Conservation (phyloP, 306 rosid species). For the Notholithocarpus densiflorus region DNA sequence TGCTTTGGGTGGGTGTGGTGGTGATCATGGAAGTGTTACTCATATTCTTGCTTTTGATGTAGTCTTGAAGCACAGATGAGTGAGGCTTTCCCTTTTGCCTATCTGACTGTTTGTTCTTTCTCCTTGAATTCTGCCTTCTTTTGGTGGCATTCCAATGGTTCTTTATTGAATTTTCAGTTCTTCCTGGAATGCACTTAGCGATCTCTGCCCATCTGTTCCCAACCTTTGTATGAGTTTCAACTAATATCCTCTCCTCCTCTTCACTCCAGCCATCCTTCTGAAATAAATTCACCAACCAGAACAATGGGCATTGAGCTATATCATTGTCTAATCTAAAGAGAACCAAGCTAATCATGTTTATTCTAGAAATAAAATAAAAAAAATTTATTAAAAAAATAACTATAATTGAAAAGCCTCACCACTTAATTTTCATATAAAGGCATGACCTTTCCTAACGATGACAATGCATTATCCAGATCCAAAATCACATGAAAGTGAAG, state of each 20-base stretch:
- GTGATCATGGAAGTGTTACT: not conserved
- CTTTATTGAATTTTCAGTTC: conserved; percentile 86
- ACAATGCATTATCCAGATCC: not conserved
- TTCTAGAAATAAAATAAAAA: no score
- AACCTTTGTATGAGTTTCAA: conserved; percentile 54
- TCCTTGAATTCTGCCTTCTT: conserved; percentile 74
- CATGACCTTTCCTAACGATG: not conserved
- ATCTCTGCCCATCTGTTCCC: conserved; percentile 93
- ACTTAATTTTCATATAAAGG: not conserved
- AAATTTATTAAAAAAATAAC: no score
- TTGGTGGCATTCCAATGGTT: conserved; percentile 97
- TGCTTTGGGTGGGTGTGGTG: conserved; percentile 5
- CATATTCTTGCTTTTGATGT: conserved; percentile 43
- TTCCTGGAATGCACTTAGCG: conserved; percentile 67
- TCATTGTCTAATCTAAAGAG: no score
- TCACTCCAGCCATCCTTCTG: conserved; percentile 85
- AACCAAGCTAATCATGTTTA: no score
- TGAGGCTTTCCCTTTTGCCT: conserved; percentile 45
- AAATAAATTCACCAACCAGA: not conserved
- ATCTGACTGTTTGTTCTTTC: conserved; percentile 54
- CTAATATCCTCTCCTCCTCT: conserved; percentile 69
- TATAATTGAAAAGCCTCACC: no score
- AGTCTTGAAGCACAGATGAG: conserved; percentile 68
- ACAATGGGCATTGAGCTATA: not conserved
- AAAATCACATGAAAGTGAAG: not conserved